Evolutionary conservation across 2,329 filamentous ascomycete species (phyloP), one percentile per base, ranked within the genome.

Genomic region (Diaporthe helianthi): DNA sequence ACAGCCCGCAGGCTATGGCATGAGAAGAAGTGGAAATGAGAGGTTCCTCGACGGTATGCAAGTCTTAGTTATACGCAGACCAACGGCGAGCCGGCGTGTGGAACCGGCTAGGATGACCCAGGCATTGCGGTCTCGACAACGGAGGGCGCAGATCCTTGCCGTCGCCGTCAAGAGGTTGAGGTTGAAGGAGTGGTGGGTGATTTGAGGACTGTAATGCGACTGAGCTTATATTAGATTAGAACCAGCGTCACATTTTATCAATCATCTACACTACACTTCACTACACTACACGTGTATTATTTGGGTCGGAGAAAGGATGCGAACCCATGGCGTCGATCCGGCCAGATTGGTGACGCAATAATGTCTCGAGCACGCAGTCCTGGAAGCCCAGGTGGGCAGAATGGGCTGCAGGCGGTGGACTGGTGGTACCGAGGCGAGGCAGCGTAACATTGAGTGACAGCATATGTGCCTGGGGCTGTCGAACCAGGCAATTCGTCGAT

Each of bases 281-380:
- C n/a, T n/a, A n/a, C n/a, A n/a, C n/a, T n/a, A n/a, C n/a, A n/a
- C n/a, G n/a, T n/a, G n/a, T n/a, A 38, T 36, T 49, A 15, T 49
- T 44, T 49, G 44, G 58, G 12, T 36, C 58, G 41, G 58, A 36
- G 58, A 49, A 63, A 49, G 29, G 19, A 24, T 9, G 58, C 29
- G 36, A 24, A 22, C 58, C 44, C 58, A 63, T 63, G 58, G 41
- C n/a, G 44, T 63, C 58, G 58, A 63, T 63, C 58, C 29, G 38
- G 58, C 13, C 58, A 49, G 24, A 49, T 24, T 19, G 58, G 58
- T 24, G 58, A 46, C 36, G 3, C 26, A 47, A 47, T 47, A 26
- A 26, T 47, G n/a, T 61, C n/a, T 19, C 49, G 41, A 12, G 26
- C 38, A 63, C 58, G 29, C 26, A 44, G 58, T 63, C 31, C 44